These are phyloP conservation scores for Proliferodiscus dingleyae DNA, from an alignment of 2,329 filamentous ascomycete genomes.

Conservation along the genomic window DNA sequence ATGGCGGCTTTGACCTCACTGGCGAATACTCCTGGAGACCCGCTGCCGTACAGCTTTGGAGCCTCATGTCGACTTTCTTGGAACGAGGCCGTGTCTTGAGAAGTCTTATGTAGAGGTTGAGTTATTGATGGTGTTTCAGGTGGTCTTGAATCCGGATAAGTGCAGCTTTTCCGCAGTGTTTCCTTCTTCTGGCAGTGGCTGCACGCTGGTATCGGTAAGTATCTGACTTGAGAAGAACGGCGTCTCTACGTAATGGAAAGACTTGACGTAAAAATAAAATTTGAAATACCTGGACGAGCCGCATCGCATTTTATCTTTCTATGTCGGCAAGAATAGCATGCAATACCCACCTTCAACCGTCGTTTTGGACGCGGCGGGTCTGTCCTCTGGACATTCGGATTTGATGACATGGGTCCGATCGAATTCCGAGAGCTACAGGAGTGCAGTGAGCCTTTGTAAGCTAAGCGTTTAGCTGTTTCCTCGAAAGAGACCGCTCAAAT, in stretches of 20 bases:
- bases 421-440: no score
- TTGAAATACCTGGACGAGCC: constrained; percentile 34
- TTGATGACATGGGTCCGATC: background rate
- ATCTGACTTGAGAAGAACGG: no score
- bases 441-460: no score
- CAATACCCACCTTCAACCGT: constrained; percentile 41
- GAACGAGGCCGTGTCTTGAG: background rate
- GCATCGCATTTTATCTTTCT: constrained; percentile 42
- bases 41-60: background rate
- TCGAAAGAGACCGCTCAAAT: no score
- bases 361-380: constrained; percentile 28
- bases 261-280: no score
- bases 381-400: background rate
- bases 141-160: no score
- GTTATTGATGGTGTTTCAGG: no score
- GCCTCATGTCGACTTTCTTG: background rate
- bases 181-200: constrained; percentile 31
- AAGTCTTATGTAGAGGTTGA: constrained; percentile 4
- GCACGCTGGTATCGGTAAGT: constrained; percentile 9
- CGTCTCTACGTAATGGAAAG: no score
- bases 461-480: background rate
- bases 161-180: constrained; percentile 28
- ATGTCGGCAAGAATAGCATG: constrained; percentile 36
- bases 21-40: background rate
- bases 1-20: constrained; percentile 1